Conservation (phyloP, 2,329 filamentous ascomycete species). For the Graphilbum fragrans region DNA sequence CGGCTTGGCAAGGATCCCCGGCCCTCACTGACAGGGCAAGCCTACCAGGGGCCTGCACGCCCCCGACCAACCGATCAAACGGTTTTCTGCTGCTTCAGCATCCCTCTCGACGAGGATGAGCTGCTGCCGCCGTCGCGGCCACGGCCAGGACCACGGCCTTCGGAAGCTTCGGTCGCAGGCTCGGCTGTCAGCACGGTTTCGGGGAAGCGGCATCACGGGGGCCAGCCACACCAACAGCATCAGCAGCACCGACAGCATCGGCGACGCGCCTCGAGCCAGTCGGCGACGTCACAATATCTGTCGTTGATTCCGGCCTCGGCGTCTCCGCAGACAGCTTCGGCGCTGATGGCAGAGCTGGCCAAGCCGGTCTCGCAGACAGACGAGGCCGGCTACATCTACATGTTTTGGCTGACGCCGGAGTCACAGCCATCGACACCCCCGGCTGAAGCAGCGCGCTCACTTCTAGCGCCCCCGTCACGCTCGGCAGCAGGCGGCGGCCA, state of each 20-base stretch:
- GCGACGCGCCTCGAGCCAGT: constrained; percentile 7
- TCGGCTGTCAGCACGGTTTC: too few relatives aligned
- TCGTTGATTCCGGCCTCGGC: constrained; percentile 58
- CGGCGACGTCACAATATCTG: constrained; percentile 30
- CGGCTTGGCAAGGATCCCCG: not conserved
- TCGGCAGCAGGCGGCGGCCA: constrained; percentile 20
- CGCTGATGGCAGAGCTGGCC: constrained; percentile 63
- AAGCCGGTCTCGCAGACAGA: constrained; percentile 63
- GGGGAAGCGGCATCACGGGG: too few relatives aligned
- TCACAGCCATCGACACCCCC: constrained; percentile 41
- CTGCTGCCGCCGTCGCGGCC: constrained; percentile 28
- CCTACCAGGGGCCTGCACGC: too few relatives aligned
- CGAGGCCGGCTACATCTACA: constrained; percentile 91
- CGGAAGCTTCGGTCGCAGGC: too few relatives aligned
- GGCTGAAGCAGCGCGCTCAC: constrained; percentile 44
- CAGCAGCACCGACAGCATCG: not conserved
- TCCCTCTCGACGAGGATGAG: constrained; percentile 30
- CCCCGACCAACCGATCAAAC: too few relatives aligned
- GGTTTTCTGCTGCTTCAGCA: constrained; percentile 40
- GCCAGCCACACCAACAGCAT: not conserved
- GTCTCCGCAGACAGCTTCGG: constrained; percentile 55
- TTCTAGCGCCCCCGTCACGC: constrained; percentile 37
- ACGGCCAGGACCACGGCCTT: constrained; percentile 25
- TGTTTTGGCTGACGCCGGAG: constrained; percentile 86
- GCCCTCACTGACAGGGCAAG: constrained; percentile 1